These are phyloP conservation scores for Dactylorhiza incarnata DNA, from an alignment of 106 monocot species.

Conservation along the genomic window DNA sequence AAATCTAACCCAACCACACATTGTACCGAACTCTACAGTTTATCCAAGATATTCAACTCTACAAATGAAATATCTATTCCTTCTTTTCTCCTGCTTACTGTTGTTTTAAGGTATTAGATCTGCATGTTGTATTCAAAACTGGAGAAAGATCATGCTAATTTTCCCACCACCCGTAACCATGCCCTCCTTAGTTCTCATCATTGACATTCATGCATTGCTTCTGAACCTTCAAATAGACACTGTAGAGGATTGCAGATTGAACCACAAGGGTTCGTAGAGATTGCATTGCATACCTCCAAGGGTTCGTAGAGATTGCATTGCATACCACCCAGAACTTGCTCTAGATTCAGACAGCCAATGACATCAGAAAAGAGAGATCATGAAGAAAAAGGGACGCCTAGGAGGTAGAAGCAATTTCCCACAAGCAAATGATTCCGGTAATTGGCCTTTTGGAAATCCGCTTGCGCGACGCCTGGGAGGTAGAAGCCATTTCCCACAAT, in stretches of 20 bases:
- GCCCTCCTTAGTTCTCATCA: background rate
- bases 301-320: background rate
- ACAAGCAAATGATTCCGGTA: background rate
- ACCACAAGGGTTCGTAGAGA: too few species aligned
- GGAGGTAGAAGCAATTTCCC: background rate
- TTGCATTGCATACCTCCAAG: too few species aligned
- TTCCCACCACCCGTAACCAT: background rate
- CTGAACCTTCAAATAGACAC: background rate
- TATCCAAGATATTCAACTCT: background rate
- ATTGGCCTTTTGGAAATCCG: conserved; percentile 79
- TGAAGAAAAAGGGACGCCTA: background rate
- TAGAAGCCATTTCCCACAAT: conserved; percentile 48
- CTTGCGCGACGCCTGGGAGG: conserved; percentile 93
- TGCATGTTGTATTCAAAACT: too few species aligned
- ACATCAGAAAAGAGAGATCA: background rate
- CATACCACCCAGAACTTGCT: background rate
- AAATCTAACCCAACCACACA: background rate
- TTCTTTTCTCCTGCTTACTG: too few species aligned
- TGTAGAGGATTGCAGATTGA: background rate
- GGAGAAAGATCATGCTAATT: background rate
- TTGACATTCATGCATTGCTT: background rate
- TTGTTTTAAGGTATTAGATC: too few species aligned
- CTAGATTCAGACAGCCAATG: background rate
- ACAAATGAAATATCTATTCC: background rate
- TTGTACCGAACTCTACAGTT: background rate